phyloP scores from a whole-genome alignment of 306 rosid species.

The Cucurbita moschata region DNA sequence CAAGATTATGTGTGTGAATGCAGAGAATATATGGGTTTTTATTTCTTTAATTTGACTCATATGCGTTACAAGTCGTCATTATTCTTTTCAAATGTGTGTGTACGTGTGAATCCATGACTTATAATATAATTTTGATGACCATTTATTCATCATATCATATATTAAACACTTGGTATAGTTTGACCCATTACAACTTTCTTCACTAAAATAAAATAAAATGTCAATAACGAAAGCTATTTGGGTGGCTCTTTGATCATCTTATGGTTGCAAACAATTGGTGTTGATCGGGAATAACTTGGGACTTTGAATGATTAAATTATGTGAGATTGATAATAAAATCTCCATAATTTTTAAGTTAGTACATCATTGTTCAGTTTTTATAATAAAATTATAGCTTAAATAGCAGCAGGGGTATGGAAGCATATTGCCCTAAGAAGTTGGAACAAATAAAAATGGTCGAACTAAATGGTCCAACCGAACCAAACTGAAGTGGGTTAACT shows the following conservation, averaged over 20 bases:
- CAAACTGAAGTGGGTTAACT: too few species aligned
- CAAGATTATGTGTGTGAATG: constrained; percentile 1
- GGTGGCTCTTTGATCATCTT: not conserved
- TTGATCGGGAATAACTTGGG: not conserved
- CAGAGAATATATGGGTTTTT: not conserved
- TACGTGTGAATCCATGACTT: not conserved
- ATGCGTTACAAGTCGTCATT: not conserved
- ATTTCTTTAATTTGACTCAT: not conserved
- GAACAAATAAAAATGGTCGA: too few species aligned
- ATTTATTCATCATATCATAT: not conserved
- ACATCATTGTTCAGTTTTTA: too few species aligned
- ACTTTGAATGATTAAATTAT: not conserved
- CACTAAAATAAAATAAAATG: not conserved
- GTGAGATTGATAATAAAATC: not conserved
- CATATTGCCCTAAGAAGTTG: too few species aligned
- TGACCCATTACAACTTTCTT: not conserved
- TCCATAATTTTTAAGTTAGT: not conserved
- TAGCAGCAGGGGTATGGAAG: too few species aligned
- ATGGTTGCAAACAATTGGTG: not conserved
- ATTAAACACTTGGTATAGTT: not conserved
- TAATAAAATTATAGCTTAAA: too few species aligned
- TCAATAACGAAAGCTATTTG: not conserved
- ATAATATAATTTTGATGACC: not conserved
- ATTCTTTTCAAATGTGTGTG: not conserved
- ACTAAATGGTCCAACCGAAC: too few species aligned